A percentile compares a stretch with the other conserved stretches of the same genome.
phyloP scores from a whole-genome alignment of 2,329 filamentous ascomycete genomes.

The Samsoniella hepiali region DNA sequence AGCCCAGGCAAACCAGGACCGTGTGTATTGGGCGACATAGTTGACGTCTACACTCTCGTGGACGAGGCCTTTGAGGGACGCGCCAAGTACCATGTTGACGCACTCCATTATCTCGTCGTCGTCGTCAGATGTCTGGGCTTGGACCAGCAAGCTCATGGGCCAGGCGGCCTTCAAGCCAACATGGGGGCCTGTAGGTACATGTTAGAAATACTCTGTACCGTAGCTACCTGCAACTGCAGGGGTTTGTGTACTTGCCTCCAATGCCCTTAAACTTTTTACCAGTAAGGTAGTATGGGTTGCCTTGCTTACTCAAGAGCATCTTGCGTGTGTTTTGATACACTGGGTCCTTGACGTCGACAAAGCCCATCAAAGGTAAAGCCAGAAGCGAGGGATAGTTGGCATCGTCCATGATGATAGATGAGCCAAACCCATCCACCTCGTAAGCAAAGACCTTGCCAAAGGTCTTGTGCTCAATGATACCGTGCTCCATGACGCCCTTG shows the following conservation, averaged over 20 bases:
- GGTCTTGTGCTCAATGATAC: slow-evolving; percentile 69
- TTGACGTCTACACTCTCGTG: slow-evolving; percentile 93
- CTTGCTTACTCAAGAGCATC: slow-evolving; percentile 65
- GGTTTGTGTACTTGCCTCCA: slow-evolving; percentile 57
- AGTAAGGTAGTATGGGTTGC: slow-evolving; percentile 85
- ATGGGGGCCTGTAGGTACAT: slow-evolving; percentile 46
- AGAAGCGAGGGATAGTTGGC: slow-evolving; percentile 82
- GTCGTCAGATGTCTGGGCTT: slow-evolving; percentile 82
- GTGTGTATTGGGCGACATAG: slow-evolving; percentile 62
- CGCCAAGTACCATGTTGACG: slow-evolving; percentile 70
- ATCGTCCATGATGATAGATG: slow-evolving; percentile 81
- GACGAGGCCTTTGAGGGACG: slow-evolving; percentile 73
- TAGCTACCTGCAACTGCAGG: neutral
- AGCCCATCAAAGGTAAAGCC: slow-evolving; percentile 75
- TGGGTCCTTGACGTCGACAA: slow-evolving; percentile 59
- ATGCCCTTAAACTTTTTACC: slow-evolving; percentile 81
- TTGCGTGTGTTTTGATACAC: slow-evolving; percentile 85
- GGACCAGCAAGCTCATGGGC: slow-evolving; percentile 93
- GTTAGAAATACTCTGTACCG: neutral
- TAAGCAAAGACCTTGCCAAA: slow-evolving; percentile 81
- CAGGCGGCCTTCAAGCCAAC: slow-evolving; percentile 88
- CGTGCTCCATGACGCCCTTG: slow-evolving; percentile 79
- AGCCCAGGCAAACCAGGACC: slow-evolving; percentile 97
- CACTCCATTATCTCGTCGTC: slow-evolving; percentile 77
- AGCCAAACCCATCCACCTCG: slow-evolving; percentile 85